Percentiles rank a stretch among this genome's conserved stretches.
Conservation (phyloP, 306 rosid genomes). For the Mucuna pruriens region DNA sequence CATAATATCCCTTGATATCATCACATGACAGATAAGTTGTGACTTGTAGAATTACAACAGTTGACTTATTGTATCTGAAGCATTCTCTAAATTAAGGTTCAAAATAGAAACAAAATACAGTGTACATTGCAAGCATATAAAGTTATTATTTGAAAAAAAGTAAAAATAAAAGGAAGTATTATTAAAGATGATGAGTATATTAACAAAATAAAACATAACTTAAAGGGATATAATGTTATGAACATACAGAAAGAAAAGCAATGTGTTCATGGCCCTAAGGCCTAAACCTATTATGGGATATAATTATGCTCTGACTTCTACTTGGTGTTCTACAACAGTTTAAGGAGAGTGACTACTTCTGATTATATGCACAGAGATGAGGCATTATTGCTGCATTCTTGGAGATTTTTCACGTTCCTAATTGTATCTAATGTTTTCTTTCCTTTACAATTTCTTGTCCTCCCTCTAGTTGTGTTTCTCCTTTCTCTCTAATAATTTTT, state of each 20-base stretch:
- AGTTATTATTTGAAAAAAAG: background rate
- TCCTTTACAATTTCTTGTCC: background rate
- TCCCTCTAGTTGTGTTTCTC: background rate
- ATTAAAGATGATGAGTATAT: background rate
- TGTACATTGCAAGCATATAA: background rate
- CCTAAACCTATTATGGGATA: background rate
- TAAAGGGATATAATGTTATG: background rate
- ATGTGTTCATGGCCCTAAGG: background rate
- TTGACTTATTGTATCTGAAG: background rate
- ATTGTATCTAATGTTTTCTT: background rate
- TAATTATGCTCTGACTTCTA: background rate
- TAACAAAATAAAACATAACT: background rate
- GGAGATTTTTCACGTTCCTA: background rate
- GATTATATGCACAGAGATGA: background rate
- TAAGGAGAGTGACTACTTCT: background rate
- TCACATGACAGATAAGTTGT: slow-evolving; percentile 2
- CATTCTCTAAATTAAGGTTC: slow-evolving; percentile 9
- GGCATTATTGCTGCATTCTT: background rate
- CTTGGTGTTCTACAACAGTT: background rate
- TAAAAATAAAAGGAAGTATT: background rate
- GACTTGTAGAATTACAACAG: background rate
- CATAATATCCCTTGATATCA: background rate
- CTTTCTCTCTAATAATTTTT: background rate
- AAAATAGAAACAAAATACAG: slow-evolving; percentile 16
- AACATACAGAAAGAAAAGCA: background rate